Percentiles rank a stretch among this genome's conserved stretches.
phyloP scores from a whole-genome alignment of 1,284 basidiomycete species.

The Boletus smithii region DNA sequence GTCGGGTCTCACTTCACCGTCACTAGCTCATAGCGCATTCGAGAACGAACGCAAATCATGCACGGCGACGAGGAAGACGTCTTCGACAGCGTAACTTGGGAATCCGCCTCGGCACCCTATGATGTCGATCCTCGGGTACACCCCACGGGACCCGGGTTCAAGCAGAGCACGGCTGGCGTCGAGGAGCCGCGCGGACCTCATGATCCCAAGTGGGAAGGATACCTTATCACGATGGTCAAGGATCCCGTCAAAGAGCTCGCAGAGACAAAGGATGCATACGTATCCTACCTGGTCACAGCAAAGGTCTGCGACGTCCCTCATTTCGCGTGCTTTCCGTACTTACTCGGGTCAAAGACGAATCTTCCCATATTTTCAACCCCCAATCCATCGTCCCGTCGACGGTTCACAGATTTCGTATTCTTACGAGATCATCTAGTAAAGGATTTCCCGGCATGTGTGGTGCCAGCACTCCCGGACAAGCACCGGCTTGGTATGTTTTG shows the following conservation, averaged over 20 bases:
- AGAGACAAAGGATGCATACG: slow-evolving; percentile 94
- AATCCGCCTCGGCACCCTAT: slow-evolving; percentile 60
- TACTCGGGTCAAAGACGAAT: slow-evolving; percentile 59
- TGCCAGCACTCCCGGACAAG: slow-evolving; percentile 95
- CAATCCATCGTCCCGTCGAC: slow-evolving; percentile 73
- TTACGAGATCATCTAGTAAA: slow-evolving; percentile 83
- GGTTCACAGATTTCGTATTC: slow-evolving; percentile 98
- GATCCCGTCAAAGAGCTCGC: slow-evolving; percentile 95
- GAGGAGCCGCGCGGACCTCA: slow-evolving; percentile 59
- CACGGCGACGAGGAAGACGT: slow-evolving; percentile 80
- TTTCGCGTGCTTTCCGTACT: slow-evolving; percentile 4
- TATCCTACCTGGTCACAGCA: slow-evolving; percentile 89
- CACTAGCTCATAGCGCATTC: background rate
- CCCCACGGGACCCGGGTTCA: slow-evolving; percentile 67
- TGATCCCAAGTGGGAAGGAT: slow-evolving; percentile 87
- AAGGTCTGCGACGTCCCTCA: slow-evolving; percentile 53
- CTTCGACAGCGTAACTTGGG: slow-evolving; percentile 84
- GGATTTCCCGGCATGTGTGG: slow-evolving; percentile 95
- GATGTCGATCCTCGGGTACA: slow-evolving; percentile 40
- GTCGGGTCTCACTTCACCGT: background rate
- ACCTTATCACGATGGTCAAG: slow-evolving; percentile 80
- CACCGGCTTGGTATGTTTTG: slow-evolving; percentile 79
- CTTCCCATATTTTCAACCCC: slow-evolving; percentile 74
- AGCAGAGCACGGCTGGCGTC: slow-evolving; percentile 65
- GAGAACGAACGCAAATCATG: slow-evolving; percentile 40